phyloP scores from a whole-genome alignment of 176 grass and related monocot genomes.

The Aegilops speltoides region DNA sequence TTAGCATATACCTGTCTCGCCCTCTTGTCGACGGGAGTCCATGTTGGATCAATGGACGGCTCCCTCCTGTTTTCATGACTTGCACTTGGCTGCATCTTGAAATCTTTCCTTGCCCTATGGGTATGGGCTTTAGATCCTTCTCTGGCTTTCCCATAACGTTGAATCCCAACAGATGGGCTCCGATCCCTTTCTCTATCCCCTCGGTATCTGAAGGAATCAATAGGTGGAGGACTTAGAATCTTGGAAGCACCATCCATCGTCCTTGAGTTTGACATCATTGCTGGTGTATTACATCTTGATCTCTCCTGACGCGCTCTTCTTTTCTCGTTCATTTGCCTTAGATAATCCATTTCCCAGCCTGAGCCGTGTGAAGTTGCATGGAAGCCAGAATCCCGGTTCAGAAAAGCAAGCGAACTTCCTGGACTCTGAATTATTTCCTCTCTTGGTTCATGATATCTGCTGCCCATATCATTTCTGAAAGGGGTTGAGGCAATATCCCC shows the following conservation, averaged over 20 bases:
- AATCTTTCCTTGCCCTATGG: constrained; percentile 45
- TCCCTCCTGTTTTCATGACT: constrained; percentile 43
- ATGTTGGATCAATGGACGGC: constrained; percentile 51
- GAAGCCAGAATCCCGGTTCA: constrained; percentile 39
- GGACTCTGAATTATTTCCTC: constrained; percentile 36
- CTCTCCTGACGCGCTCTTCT: constrained; percentile 44
- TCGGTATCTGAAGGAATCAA: constrained; percentile 67
- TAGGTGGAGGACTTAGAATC: constrained; percentile 49
- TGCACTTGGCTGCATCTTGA: constrained; percentile 37
- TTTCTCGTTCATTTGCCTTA: constrained; percentile 50
- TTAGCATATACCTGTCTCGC: constrained; percentile 65
- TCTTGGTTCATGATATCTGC: constrained; percentile 38
- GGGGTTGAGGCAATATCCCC: constrained; percentile 23
- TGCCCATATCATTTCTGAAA: constrained; percentile 28
- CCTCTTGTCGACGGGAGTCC: constrained; percentile 93
- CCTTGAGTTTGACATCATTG: constrained; percentile 32
- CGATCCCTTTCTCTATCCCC: constrained; percentile 36
- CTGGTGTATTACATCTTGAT: constrained; percentile 31
- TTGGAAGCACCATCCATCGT: constrained; percentile 38
- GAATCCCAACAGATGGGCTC: constrained; percentile 34
- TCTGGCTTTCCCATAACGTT: constrained; percentile 19
- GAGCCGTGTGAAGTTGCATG: constrained; percentile 40
- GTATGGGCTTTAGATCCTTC: constrained; percentile 40
- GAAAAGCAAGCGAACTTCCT: constrained; percentile 48
- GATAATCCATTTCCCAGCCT: constrained; percentile 61